A percentile compares a stretch with the other conserved stretches of the same genome.
phyloP scores from a whole-genome alignment of 345 rosid genomes.

The Bruguiera sexangula region DNA sequence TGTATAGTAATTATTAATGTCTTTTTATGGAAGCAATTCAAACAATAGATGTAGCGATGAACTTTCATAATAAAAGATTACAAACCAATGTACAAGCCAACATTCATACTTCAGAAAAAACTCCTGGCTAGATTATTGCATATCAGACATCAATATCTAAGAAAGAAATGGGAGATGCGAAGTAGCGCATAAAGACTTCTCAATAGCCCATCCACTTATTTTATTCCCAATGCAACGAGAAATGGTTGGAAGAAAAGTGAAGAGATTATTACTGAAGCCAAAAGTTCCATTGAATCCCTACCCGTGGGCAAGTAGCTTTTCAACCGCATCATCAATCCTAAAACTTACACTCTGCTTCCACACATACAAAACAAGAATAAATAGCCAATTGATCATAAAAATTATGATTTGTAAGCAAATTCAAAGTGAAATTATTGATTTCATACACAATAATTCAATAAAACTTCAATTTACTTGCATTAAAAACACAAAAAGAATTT shows the following conservation, averaged over 20 bases:
- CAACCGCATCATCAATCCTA: constrained; percentile 78
- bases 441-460: too few species aligned
- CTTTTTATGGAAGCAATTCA: too few species aligned
- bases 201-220: background rate
- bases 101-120: constrained; percentile 7
- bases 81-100: background rate
- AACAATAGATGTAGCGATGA: background rate
- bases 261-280: constrained; percentile 1
- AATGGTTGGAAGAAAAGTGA: background rate
- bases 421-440: too few species aligned
- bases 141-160: background rate
- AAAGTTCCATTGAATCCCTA: constrained; percentile 30
- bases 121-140: background rate
- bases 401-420: too few species aligned
- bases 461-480: too few species aligned
- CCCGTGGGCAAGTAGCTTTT: constrained; percentile 86
- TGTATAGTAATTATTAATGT: too few species aligned
- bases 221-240: background rate
- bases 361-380: too few species aligned
- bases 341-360: too few species aligned
- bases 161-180: background rate
- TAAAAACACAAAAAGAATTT: too few species aligned
- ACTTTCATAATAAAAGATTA: background rate
- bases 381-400: too few species aligned
- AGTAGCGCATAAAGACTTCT: background rate